Evolutionary conservation across 73 alveolate species (phyloP).

Genomic region (Tetrahymena thermophila): DNA sequence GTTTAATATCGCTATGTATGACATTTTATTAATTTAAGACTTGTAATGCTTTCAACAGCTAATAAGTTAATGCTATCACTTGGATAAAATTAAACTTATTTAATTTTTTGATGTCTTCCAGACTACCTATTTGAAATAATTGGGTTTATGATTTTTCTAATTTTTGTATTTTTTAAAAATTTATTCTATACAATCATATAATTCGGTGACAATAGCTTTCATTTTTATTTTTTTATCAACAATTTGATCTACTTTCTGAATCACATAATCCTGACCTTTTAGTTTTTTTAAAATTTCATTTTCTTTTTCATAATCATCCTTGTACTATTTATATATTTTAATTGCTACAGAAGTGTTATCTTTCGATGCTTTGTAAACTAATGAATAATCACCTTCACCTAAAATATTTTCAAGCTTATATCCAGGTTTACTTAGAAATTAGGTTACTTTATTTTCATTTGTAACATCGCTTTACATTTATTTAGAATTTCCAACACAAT

Average conservation of each 20-base stretch:
- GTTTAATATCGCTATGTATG: neutral
- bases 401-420: too few relatives aligned
- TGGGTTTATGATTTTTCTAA: too few relatives aligned
- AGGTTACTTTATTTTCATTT: too few relatives aligned
- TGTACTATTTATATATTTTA: too few relatives aligned
- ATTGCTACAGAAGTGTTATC: neutral
- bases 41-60: too few relatives aligned
- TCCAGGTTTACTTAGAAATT: too few relatives aligned
- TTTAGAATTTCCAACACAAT: neutral
- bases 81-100: neutral
- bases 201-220: neutral
- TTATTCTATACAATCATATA: neutral
- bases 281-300: too few relatives aligned
- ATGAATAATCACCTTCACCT: neutral
- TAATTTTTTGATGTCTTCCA: neutral
- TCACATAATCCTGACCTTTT: neutral
- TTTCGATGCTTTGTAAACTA: neutral
- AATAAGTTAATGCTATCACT: neutral
- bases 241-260: neutral
- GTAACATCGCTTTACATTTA: neutral
- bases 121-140: neutral
- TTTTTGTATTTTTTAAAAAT: too few relatives aligned
- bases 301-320: neutral
- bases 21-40: neutral
- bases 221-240: neutral